Percentiles rank a stretch among this genome's conserved stretches.
Conservation (phyloP, 257 asterid species). For the Primulina eburnea region DNA sequence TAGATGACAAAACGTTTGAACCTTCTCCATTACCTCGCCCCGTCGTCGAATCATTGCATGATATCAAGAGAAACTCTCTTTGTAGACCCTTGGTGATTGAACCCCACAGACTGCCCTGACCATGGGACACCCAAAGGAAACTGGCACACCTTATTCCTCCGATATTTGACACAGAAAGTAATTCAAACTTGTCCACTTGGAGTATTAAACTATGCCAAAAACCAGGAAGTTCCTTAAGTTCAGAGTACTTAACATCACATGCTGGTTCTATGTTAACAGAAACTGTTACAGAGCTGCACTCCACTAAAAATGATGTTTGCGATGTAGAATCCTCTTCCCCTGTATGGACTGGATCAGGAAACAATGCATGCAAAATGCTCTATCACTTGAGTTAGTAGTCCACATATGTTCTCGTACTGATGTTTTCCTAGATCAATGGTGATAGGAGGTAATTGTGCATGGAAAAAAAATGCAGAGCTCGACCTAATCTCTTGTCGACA, state of each 20-base stretch:
- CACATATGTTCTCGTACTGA: conserved; percentile 49
- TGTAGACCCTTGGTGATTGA: conserved; percentile 52
- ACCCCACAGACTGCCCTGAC: conserved; percentile 86
- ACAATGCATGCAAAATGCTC: conserved; percentile 39
- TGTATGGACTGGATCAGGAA: conserved; percentile 39
- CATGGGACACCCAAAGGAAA: conserved; percentile 68
- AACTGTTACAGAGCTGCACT: conserved; percentile 59
- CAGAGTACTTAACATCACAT: conserved; percentile 43
- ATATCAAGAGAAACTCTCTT: conserved; percentile 71
- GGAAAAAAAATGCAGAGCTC: conserved; percentile 65
- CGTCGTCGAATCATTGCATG: conserved; percentile 64
- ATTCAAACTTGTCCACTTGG: conserved; percentile 58
- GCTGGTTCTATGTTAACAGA: conserved; percentile 43
- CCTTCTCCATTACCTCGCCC: conserved; percentile 99
- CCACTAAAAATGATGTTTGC: conserved; percentile 72
- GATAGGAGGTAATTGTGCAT: conserved; percentile 59
- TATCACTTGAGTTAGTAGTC: conserved; percentile 51
- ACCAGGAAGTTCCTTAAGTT: conserved; percentile 75
- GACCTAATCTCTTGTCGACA: conserved; percentile 62
- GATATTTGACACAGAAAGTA: conserved; percentile 69
- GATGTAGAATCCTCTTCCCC: conserved; percentile 38
- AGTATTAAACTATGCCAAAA: conserved; percentile 77
- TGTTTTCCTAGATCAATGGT: conserved; percentile 42
- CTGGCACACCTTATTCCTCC: conserved; percentile 68
- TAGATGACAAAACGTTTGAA: conserved; percentile 71